Evolutionary conservation across 2,329 filamentous ascomycete species (phyloP), one percentile per base, ranked within the genome.

Genomic region (Albifimbria verrucaria): DNA sequence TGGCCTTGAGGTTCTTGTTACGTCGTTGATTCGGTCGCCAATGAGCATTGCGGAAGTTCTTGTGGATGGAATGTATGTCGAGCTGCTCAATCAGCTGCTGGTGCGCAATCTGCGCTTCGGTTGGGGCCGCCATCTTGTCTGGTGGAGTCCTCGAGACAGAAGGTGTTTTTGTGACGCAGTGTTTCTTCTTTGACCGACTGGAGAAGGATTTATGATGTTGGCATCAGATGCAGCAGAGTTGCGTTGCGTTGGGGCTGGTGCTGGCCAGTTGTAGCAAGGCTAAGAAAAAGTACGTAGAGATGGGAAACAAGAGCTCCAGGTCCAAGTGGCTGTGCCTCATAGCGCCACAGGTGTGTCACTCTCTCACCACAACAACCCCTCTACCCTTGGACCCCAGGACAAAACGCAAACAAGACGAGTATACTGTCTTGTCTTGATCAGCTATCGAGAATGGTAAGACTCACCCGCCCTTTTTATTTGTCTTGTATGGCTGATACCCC

Each of bases 1-100:
- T 94, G 63, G 96, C 90, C 73, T 97, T 97, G 73, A 97, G 87
- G 72, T 96, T 97, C 79, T 99, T 99, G 83, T 99, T 99, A 72
- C 94, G 90, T 49, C 94, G 92, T 72, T 92, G 88, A 60, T 93
- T 91, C 17, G 94, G 91, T 67, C 90, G 92, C 94, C 94, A 99
- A 69, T 85, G 77, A 3, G 88, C 79, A 68, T 92, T 96, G 71
- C 93, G 92, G 79, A 97, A 99, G 65, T 86, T 88, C 75, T 95
- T 96, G 63, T 86, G 86, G 67, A 90, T 84, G 55, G 86, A 83
- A 70, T 94, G 88, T 65, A 97, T 91, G 77, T 99, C 94, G 66
- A 97, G 89, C 69, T 89, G 78, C 72, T 97, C 91, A 62, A 99
- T 86, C 56, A 97, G 87, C 61, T 85, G 82, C 69, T 90, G 89